These are phyloP conservation scores for Xylaria sp. DNA, from an alignment of 2,329 filamentous ascomycete genomes.

Conservation along the genomic window DNA sequence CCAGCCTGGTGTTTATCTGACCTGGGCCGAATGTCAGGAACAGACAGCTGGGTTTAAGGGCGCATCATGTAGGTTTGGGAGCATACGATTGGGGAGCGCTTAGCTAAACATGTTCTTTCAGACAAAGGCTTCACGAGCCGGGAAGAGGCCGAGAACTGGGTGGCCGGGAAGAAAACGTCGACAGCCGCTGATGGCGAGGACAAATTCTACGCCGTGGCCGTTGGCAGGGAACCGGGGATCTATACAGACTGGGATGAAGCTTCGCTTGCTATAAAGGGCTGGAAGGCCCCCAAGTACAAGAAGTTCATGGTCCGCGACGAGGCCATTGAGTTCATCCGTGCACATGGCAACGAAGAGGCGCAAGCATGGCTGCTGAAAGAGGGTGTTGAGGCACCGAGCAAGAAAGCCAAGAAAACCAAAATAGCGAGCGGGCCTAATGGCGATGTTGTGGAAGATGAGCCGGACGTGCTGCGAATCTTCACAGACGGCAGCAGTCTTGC, in stretches of 20 bases:
- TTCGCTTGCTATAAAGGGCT: constrained; percentile 77
- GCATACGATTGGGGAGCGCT: constrained; percentile 7
- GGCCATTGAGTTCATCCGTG: constrained; percentile 79
- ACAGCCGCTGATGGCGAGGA: constrained; percentile 54
- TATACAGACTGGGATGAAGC: constrained; percentile 76
- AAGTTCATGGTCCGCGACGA: constrained; percentile 75
- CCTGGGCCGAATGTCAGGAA: constrained; percentile 69
- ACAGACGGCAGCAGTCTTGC: constrained; percentile 71
- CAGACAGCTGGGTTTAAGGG: constrained; percentile 71
- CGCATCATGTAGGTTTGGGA: constrained; percentile 70
- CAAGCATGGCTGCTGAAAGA: constrained; percentile 57
- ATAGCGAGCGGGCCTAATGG: constrained; percentile 22
- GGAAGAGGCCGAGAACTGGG: constrained; percentile 82
- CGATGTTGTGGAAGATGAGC: constrained; percentile 37
- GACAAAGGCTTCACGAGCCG: constrained; percentile 82
- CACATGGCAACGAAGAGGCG: constrained; percentile 58
- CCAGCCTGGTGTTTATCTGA: constrained; percentile 69
- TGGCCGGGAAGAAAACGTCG: constrained; percentile 68
- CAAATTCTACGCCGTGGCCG: constrained; percentile 70
- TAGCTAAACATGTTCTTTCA: constrained; percentile 51
- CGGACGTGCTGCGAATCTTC: constrained; percentile 61
- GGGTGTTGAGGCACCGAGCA: constrained; percentile 50
- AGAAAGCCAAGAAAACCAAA: constrained; percentile 50
- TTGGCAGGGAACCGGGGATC: constrained; percentile 68
- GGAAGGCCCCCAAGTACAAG: constrained; percentile 76